Conservation (phyloP, 257 asterid species). For the Fraxinus quadrangulata region DNA sequence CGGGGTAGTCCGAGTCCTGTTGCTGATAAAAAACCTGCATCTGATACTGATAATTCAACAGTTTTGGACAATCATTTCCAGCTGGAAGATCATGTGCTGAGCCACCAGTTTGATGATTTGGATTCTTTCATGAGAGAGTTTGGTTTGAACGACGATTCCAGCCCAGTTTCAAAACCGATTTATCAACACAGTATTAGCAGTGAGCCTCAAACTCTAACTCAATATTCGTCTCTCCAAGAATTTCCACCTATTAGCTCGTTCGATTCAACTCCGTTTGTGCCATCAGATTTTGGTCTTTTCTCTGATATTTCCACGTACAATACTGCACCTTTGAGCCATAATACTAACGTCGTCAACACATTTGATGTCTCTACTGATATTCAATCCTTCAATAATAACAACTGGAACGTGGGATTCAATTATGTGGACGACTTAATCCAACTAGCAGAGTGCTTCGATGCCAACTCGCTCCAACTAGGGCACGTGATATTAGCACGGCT, state of each 20-base stretch:
- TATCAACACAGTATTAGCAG: slow-evolving; percentile 30
- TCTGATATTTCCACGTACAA: slow-evolving; percentile 43
- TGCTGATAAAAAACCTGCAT: slow-evolving; percentile 27
- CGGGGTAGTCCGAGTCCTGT: slow-evolving; percentile 40
- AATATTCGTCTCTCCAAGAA: slow-evolving; percentile 41
- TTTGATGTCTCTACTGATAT: slow-evolving; percentile 33
- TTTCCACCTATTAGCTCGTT: slow-evolving; percentile 45
- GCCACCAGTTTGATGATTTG: slow-evolving; percentile 38
- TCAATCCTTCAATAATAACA: slow-evolving; percentile 15
- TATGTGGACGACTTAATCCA: slow-evolving; percentile 83
- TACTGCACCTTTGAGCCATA: slow-evolving; percentile 22
- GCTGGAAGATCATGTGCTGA: slow-evolving; percentile 55
- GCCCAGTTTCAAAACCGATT: slow-evolving; percentile 33
- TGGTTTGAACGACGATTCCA: slow-evolving; percentile 42
- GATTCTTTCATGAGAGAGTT: slow-evolving; percentile 54
- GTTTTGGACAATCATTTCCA: slow-evolving; percentile 43
- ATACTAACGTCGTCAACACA: slow-evolving; percentile 19
- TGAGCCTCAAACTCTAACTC: slow-evolving; percentile 31
- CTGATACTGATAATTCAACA: slow-evolving; percentile 24
- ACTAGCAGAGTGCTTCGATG: slow-evolving; percentile 83
- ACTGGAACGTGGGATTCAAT: slow-evolving; percentile 58
- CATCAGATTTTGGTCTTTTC: slow-evolving; percentile 46
- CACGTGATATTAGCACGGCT: slow-evolving; percentile 77
- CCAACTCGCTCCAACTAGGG: slow-evolving; percentile 75
- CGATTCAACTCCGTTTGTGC: slow-evolving; percentile 47